These are phyloP conservation scores for Zizania latifolia DNA, from an alignment of 176 grass and related monocot species.

Conservation along the genomic window DNA sequence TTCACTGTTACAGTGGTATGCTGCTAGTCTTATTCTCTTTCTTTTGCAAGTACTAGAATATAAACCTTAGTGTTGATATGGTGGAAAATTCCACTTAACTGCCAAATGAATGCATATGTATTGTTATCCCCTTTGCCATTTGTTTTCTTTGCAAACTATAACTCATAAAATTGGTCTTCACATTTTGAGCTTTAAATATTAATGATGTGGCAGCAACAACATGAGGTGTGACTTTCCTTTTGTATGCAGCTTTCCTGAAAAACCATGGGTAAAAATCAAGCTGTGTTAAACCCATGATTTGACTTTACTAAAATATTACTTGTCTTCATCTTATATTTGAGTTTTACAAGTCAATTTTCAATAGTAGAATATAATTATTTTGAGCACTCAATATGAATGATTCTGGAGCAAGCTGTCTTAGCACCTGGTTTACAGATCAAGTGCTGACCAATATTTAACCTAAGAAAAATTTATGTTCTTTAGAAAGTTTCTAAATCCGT, in stretches of 20 bases:
- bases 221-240: not conserved
- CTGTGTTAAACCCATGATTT: not conserved
- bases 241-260: not conserved
- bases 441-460: not conserved
- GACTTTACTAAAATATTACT: not conserved
- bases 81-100: not conserved
- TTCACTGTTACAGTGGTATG: conserved; percentile 92
- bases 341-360: not conserved
- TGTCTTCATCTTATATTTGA: conserved; percentile 1
- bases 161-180: not conserved
- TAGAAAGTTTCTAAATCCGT: not conserved
- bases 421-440: not conserved
- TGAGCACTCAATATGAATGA: not conserved
- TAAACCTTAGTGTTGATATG: not conserved
- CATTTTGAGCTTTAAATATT: not conserved
- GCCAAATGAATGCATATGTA: not conserved
- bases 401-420: not conserved
- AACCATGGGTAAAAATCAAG: not conserved
- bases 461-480: not conserved
- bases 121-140: not conserved
- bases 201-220: not conserved
- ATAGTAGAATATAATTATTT: not conserved
- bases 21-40: conserved; percentile 1
- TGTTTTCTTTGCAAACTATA: not conserved
- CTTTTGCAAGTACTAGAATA: not conserved